These are phyloP conservation scores for Hordeum pubiflorum DNA, from an alignment of 202 grass and related monocot genomes.

Conservation along the genomic window DNA sequence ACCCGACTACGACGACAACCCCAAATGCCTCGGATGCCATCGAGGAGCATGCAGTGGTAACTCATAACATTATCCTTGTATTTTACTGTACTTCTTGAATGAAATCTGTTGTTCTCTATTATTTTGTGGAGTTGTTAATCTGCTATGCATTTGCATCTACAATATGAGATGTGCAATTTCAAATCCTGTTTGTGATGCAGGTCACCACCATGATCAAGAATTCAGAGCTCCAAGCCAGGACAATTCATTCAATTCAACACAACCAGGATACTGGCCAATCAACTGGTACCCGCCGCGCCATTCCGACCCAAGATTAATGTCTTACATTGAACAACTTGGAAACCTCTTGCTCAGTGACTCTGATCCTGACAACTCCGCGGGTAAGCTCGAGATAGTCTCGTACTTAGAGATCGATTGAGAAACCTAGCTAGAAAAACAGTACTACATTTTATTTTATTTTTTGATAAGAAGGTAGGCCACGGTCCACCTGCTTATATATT, in stretches of 20 bases:
- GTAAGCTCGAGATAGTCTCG: background rate
- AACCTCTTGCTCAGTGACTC: background rate
- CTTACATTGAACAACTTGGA: background rate
- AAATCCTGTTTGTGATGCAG: background rate
- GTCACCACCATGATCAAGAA: no score
- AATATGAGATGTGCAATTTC: background rate
- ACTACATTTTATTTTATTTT: no score
- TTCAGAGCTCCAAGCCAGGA: no score
- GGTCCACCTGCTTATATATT: no score
- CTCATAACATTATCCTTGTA: background rate
- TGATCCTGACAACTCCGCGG: background rate
- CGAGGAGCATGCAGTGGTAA: background rate
- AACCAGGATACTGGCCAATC: background rate
- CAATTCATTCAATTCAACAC: background rate
- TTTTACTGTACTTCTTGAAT: background rate
- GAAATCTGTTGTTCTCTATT: background rate
- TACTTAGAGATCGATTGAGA: background rate
- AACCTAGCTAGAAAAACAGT: background rate
- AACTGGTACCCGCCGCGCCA: rapidly evolving
- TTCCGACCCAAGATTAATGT: background rate
- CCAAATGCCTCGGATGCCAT: background rate
- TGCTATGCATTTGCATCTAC: background rate
- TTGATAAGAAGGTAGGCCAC: no score
- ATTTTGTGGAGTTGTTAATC: background rate
- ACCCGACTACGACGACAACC: background rate